Conservation (phyloP, 371 early-diverging fungal genomes). For the Blyttiomyces sp. region DNA sequence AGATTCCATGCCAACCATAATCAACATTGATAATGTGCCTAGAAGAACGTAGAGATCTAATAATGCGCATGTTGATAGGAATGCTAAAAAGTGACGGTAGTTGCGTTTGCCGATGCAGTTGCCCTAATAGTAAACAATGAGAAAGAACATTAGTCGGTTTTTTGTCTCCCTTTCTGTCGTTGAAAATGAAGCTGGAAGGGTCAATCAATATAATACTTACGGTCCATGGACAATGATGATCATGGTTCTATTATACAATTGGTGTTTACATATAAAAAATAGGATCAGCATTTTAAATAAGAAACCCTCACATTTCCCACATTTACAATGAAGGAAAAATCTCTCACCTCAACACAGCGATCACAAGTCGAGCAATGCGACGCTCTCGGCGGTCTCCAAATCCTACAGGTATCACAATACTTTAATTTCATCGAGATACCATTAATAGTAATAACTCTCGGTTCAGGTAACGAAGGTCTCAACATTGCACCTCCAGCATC, state of each 20-base stretch:
- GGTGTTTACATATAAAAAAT: no score
- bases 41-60: slow-evolving; percentile 33
- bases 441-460: slow-evolving; percentile 65
- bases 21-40: slow-evolving; percentile 38
- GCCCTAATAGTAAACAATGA: slow-evolving; percentile 33
- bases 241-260: slow-evolving; percentile 62
- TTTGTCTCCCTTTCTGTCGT: no score
- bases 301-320: neutral
- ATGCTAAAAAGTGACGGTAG: slow-evolving; percentile 67
- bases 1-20: slow-evolving; percentile 1
- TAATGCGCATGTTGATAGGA: slow-evolving; percentile 47
- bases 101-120: slow-evolving; percentile 91
- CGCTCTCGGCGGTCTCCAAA: slow-evolving; percentile 84
- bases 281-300: no score
- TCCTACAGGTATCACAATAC: slow-evolving; percentile 84
- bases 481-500: slow-evolving; percentile 24
- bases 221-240: slow-evolving; percentile 94
- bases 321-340: neutral
- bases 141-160: neutral
- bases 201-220: neutral
- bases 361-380: slow-evolving; percentile 88
- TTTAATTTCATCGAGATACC: slow-evolving; percentile 64
- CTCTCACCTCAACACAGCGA: slow-evolving; percentile 70
- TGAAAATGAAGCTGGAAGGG: neutral
- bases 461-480: slow-evolving; percentile 35